Base-by-base conservation (phyloP, 768 basidiomycete genomes). In the Russula foetens region DNA sequence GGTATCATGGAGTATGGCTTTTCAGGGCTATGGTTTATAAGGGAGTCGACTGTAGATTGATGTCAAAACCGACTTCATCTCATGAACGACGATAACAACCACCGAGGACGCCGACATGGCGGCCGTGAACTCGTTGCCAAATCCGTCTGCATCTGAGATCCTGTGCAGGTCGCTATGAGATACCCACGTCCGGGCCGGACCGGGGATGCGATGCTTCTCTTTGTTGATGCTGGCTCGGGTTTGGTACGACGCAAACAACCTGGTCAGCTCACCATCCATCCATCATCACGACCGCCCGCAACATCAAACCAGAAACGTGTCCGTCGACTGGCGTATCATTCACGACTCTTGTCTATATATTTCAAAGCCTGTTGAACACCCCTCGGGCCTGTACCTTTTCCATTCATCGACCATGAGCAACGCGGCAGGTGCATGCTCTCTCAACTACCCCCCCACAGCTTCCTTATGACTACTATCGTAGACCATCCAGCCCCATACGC, bases 401-500 rank as follows among this genome's bases (percentile, higher is more conserved):
- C 21, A 15, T 6, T 31, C n/a, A n/a, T n/a, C 41, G 9, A 35
- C 35, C 41, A 61, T 61, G 55, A 56, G 33, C 24, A 52, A 56
- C 33, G 4, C 35, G 4, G 14, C 54, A 56, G 55, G 60, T 61
- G 44, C 38, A 43, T 14, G 15, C 28, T 8, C 35, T 31, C 12
- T 29, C 24, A 26, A 31, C 9, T 28, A n/a, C 8, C n/a, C 53
- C 17, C 23, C 35, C 8, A 2, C 26, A 12, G 0, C 14, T 15
- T 51, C 19, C 7, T n/a, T 35, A 45, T 24, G 43, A n/a, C 12
- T 44, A 2, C 23, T n/a, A 8, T 24, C 43, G 31, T 55, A 59
- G 71, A 61, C 50, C 53, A 49, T 21, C 76, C 82, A 23, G 83
- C 84, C 4, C 74, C 81, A 2, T 87, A 84, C 73, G 77, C 78